Base-by-base conservation (phyloP, 2,329 filamentous ascomycete genomes). In the Claviceps citrina region DNA sequence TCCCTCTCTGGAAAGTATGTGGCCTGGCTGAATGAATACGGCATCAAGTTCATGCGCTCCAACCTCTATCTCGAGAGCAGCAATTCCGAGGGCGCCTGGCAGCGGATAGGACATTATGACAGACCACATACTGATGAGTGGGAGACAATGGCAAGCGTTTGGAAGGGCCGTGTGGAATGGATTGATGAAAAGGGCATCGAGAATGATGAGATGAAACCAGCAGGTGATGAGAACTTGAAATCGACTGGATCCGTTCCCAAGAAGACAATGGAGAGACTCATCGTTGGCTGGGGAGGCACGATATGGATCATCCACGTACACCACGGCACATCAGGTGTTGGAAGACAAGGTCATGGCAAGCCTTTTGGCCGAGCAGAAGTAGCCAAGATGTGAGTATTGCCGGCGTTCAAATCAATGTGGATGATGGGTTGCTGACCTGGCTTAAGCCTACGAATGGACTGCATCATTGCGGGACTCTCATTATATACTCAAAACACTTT, bases 31-130 rank as follows among this genome's bases (percentile, higher is more conserved):
- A 98, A 96, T 53, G 91, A 98, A 59, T 81, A 93, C 52, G 91
- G 91, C 4, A 93, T 96, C 56, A 95, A 95, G 58, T 91, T 98
- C 44, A 96, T 96, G 87, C 76, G 91, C 28, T 85, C 85, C 4
- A 84, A 91, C 55, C 55, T 93, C 16, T 76, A 87, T 49, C 68
- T 95, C 5, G 84, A 93, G 5, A 77, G 68, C 46, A 70, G 71
- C 10, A 81, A 93, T 52, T 65, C 71, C 2, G 87, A 95, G 13
- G 78, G 81, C 47, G 84, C 87, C 2, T 98, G 93, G 93, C 93
- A 91, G 59, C 74, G 89, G 8, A 84, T 98, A 46, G 87, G 84
- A 19, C 89, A 96, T 55, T 80, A 93, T 44, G 86, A 93, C 54
- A 76, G 86, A 32, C 91, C 91, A 2, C 83, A 85, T 51, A 82